A percentile compares a stretch with the other conserved stretches of the same genome.
These are phyloP conservation scores for Penicillium occitanis DNA, from an alignment of 2,329 filamentous ascomycete genomes.

Conservation along the genomic window DNA sequence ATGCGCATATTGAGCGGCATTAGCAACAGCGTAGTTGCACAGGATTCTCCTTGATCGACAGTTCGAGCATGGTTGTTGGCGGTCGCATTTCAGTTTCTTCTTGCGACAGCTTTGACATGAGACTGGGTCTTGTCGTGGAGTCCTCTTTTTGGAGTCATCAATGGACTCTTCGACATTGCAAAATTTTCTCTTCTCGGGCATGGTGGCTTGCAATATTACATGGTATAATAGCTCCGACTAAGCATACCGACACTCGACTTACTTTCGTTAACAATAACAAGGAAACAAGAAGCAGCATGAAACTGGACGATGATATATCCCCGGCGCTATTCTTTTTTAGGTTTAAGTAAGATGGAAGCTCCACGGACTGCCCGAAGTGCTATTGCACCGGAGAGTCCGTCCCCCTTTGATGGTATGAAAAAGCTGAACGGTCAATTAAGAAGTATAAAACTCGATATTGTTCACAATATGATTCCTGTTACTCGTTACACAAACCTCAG, in stretches of 20 bases:
- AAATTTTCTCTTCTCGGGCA: slow-evolving; percentile 29
- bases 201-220: neutral
- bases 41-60: slow-evolving; percentile 38
- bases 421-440: neutral
- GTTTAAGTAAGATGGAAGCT: slow-evolving; percentile 8
- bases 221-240: neutral
- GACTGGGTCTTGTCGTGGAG: slow-evolving; percentile 38
- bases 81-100: slow-evolving; percentile 56
- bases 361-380: neutral
- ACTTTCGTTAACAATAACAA: neutral
- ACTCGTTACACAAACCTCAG: neutral
- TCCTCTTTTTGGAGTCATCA: slow-evolving; percentile 23
- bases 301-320: neutral
- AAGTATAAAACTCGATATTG: neutral
- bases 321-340: slow-evolving; percentile 1
- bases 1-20: slow-evolving; percentile 2
- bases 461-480: neutral
- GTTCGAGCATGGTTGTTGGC: slow-evolving; percentile 52
- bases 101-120: slow-evolving; percentile 42
- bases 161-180: neutral
- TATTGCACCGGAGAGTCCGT: neutral
- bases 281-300: neutral
- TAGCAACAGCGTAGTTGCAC: slow-evolving; percentile 29
- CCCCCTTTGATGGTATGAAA: neutral
- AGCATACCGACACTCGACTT: neutral